Percentiles rank a stretch among this genome's conserved stretches.
These are phyloP conservation scores for Picea engelmannii DNA, from an alignment of 83 land plant species.

Conservation along the genomic window DNA sequence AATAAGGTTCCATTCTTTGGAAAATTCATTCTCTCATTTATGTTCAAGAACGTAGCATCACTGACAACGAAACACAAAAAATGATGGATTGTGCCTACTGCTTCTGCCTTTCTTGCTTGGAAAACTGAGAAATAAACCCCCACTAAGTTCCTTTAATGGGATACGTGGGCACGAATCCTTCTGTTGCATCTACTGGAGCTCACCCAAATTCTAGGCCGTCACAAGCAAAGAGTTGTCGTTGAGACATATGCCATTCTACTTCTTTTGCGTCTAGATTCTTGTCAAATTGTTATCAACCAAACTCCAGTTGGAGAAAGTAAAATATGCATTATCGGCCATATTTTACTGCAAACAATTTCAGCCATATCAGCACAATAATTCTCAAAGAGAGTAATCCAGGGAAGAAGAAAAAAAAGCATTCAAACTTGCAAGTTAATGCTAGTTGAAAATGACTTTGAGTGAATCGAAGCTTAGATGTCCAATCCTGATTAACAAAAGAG, in stretches of 20 bases:
- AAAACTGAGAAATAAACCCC: too few relatives aligned
- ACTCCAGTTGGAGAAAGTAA: too few relatives aligned
- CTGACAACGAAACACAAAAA: conserved; percentile 11
- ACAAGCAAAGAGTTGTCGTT: conserved; percentile 62
- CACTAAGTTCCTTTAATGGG: conserved; percentile 5
- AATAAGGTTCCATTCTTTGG: neutral
- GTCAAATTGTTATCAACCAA: conserved; percentile 22
- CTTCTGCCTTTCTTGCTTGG: conserved; percentile 26
- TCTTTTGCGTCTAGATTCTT: conserved; percentile 37
- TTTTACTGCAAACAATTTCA: too few relatives aligned
- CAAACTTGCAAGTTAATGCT: too few relatives aligned
- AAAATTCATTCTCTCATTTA: neutral
- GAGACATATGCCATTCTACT: conserved; percentile 45
- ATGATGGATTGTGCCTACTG: conserved; percentile 84
- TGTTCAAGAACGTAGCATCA: too few relatives aligned
- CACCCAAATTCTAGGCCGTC: conserved; percentile 66
- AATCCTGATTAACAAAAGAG: too few relatives aligned
- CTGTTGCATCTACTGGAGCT: conserved; percentile 78
- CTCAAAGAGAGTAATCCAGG: too few relatives aligned
- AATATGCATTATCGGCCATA: too few relatives aligned
- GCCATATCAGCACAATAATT: too few relatives aligned
- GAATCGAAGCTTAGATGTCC: too few relatives aligned
- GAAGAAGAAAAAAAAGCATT: too few relatives aligned
- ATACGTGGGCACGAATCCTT: conserved; percentile 58
- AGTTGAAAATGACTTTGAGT: too few relatives aligned